These are phyloP conservation scores for Scutellaria minor DNA, from an alignment of 257 asterid species.

Conservation along the genomic window DNA sequence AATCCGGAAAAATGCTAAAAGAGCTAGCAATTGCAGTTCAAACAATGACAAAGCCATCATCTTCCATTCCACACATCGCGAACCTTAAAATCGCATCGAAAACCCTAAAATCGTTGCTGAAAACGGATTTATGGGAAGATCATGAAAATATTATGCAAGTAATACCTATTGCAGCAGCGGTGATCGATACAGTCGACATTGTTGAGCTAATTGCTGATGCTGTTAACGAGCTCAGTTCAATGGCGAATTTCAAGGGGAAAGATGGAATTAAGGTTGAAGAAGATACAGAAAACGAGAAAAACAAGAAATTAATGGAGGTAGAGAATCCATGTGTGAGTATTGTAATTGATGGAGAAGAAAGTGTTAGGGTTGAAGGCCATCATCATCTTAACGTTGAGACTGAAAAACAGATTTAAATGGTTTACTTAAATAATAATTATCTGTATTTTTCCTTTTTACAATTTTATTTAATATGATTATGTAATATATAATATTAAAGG, in stretches of 20 bases:
- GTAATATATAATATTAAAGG: too few species aligned
- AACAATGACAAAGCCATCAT: constrained; percentile 53
- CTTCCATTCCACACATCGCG: constrained; percentile 42
- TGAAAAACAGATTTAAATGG: not conserved
- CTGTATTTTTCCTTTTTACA: too few species aligned
- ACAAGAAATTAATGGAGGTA: not conserved
- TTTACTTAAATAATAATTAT: too few species aligned
- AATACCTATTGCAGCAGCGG: constrained; percentile 54
- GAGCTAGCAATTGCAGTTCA: constrained; percentile 48
- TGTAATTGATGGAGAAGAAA: constrained; percentile 34
- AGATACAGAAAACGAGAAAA: constrained; percentile 17
- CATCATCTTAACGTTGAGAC: constrained; percentile 11
- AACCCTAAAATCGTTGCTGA: constrained; percentile 49
- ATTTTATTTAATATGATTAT: too few species aligned
- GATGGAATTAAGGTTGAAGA: constrained; percentile 1
- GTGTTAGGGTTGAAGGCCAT: constrained; percentile 14
- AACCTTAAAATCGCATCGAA: constrained; percentile 50
- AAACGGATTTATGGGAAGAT: constrained; percentile 42
- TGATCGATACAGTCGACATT: constrained; percentile 48
- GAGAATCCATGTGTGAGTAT: constrained; percentile 34
- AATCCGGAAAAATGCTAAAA: constrained; percentile 62
- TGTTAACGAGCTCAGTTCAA: constrained; percentile 59
- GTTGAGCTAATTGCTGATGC: constrained; percentile 60
- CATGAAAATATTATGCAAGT: constrained; percentile 42
- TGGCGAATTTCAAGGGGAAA: constrained; percentile 50